Conservation (phyloP, 139 green algal genomes). For the Chlorella sp. region DNA sequence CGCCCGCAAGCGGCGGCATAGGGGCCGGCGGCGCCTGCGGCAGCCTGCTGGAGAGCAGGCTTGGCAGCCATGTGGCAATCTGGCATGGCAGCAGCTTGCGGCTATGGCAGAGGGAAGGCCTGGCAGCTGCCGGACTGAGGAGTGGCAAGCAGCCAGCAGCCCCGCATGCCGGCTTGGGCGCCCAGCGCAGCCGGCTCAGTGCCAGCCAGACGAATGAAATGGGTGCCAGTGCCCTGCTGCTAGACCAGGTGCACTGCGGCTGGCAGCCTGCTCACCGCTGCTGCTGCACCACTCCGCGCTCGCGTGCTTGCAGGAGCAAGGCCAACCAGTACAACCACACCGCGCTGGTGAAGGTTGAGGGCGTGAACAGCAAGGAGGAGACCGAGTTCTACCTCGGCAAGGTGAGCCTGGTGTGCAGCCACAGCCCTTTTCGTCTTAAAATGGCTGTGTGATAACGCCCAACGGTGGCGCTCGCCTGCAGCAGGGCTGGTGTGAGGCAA, state of each 20-base stretch:
- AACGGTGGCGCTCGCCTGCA: too few relatives aligned
- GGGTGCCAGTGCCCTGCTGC: too few relatives aligned
- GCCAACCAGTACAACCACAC: conserved; percentile 91
- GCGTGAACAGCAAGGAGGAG: conserved; percentile 89
- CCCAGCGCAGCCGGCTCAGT: too few relatives aligned
- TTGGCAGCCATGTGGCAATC: too few relatives aligned
- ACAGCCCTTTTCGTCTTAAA: too few relatives aligned
- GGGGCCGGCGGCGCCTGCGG: not conserved
- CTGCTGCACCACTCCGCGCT: not conserved
- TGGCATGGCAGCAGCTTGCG: too few relatives aligned
- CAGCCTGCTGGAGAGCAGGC: not conserved
- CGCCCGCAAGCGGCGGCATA: too few relatives aligned
- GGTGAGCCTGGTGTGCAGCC: conserved; percentile 20
- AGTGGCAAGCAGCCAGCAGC: not conserved
- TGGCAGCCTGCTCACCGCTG: not conserved
- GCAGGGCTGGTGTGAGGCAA: too few relatives aligned
- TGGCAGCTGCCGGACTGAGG: not conserved
- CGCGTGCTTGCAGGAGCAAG: conserved; percentile 66
- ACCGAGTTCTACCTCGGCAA: conserved; percentile 98
- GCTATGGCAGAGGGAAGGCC: too few relatives aligned
- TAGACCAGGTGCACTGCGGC: too few relatives aligned
- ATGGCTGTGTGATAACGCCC: too few relatives aligned
- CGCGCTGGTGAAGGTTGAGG: conserved; percentile 93
- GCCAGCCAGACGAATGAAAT: too few relatives aligned
- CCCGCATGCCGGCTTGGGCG: not conserved